Conservation (phyloP, 345 rosid species). For the Hypericum androsaemum region DNA sequence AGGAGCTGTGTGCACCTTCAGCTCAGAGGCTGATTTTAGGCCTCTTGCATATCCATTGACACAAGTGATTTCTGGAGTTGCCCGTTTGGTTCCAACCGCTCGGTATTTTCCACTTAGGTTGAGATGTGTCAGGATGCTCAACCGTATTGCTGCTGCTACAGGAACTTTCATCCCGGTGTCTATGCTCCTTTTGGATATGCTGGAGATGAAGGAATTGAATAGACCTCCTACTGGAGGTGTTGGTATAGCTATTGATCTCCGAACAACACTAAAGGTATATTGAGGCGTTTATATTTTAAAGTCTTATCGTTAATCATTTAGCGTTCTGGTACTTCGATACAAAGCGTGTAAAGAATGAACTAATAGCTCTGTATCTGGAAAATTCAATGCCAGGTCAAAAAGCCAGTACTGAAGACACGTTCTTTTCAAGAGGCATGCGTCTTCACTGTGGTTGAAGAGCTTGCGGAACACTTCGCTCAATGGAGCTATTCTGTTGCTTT, state of each 20-base stretch:
- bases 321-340: background rate
- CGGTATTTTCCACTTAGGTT: constrained; percentile 86
- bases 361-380: constrained; percentile 6
- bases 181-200: constrained; percentile 87
- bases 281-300: background rate
- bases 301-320: background rate
- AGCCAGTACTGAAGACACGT: constrained; percentile 73
- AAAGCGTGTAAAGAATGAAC: background rate
- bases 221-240: constrained; percentile 78
- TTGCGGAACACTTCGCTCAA: constrained; percentile 81
- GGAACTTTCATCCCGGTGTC: constrained; percentile 81
- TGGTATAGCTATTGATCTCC: constrained; percentile 80
- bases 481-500: constrained; percentile 84
- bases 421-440: constrained; percentile 94
- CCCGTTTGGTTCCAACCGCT: constrained; percentile 87
- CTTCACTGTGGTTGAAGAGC: constrained; percentile 70
- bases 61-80: constrained; percentile 83
- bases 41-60: constrained; percentile 87
- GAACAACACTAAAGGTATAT: constrained; percentile 57
- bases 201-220: constrained; percentile 89
- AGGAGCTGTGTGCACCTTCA: constrained; percentile 68
- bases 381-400: constrained; percentile 47
- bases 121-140: constrained; percentile 88
- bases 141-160: constrained; percentile 65
- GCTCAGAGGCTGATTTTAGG: constrained; percentile 60